phyloP scores from a whole-genome alignment of 352 stramenopile species.

The Phytophthora crassamura region DNA sequence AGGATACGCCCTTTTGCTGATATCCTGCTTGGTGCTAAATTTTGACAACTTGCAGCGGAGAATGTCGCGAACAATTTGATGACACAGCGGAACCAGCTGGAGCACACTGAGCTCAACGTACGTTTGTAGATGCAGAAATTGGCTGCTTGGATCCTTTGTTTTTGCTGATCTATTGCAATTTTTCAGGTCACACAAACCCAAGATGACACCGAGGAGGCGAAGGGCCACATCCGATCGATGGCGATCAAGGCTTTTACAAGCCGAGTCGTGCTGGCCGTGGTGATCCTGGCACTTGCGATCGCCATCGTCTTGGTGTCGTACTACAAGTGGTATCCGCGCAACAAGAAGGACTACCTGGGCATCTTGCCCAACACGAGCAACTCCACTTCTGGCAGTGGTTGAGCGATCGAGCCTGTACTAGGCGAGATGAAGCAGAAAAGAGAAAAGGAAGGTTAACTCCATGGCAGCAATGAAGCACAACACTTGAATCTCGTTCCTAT shows the following conservation, averaged over 20 bases:
- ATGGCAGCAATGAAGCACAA: constrained; percentile 10
- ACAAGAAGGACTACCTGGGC: constrained; percentile 74
- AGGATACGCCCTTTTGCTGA: not conserved
- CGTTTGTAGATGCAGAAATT: constrained; percentile 4
- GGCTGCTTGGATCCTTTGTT: not conserved
- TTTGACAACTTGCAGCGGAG: constrained; percentile 37
- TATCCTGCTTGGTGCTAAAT: too few relatives aligned
- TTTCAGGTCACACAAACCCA: constrained; percentile 67
- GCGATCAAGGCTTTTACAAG: constrained; percentile 68
- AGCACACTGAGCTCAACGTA: constrained; percentile 70
- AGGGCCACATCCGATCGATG: constrained; percentile 58
- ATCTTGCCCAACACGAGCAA: constrained; percentile 47
- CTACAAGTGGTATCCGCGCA: constrained; percentile 80
- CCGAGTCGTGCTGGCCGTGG: constrained; percentile 60
- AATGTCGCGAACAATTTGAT: constrained; percentile 78
- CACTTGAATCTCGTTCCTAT: not conserved
- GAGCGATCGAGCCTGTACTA: not conserved
- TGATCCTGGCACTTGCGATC: constrained; percentile 63
- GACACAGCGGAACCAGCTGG: constrained; percentile 71
- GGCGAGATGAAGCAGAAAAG: not conserved
- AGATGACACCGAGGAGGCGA: constrained; percentile 69
- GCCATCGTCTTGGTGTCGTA: constrained; percentile 75
- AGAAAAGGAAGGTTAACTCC: constrained; percentile 6
- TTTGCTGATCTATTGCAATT: not conserved
- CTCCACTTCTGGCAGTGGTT: constrained; percentile 25